Conservation (phyloP, 129 eudicot genomes). For the Escallonia rubra region DNA sequence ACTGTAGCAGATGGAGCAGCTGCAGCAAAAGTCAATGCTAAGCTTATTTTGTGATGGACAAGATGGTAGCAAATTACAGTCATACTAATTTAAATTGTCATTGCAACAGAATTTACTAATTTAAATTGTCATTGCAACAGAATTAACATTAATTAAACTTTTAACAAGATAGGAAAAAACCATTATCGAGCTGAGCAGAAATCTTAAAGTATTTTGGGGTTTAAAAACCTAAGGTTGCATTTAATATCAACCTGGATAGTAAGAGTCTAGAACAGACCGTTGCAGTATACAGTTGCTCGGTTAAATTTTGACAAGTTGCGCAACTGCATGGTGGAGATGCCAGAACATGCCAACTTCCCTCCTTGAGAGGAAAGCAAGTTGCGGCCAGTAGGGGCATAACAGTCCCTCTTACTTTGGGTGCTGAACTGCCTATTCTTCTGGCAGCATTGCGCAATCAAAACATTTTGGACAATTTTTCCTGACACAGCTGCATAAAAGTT, state of each 20-base stretch:
- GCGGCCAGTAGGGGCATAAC: conserved; percentile 41
- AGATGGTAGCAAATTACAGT: conserved; percentile 9
- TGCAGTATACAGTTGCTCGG: conserved; percentile 72
- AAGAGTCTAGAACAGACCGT: conserved; percentile 96
- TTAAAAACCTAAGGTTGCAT: conserved; percentile 28
- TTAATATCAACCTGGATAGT: conserved; percentile 46
- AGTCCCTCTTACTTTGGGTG: conserved; percentile 52
- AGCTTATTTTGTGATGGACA: conserved; percentile 12
- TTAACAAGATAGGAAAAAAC: neutral
- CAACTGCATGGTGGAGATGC: conserved; percentile 64
- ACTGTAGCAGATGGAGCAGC: conserved; percentile 64
- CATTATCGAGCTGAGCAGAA: conserved; percentile 13
- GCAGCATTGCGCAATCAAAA: conserved; percentile 70
- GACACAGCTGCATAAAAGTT: conserved; percentile 83
- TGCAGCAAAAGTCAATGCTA: conserved; percentile 41
- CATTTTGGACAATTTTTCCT: conserved; percentile 89
- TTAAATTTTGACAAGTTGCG: conserved; percentile 51
- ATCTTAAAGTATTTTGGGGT: conserved; percentile 20
- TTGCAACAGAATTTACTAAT: neutral
- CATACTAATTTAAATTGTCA: neutral
- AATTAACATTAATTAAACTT: neutral
- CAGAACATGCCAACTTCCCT: conserved; percentile 74
- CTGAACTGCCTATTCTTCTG: conserved; percentile 77
- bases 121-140: neutral
- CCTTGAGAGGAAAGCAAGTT: conserved; percentile 66